A percentile compares a stretch with the other conserved stretches of the same genome.
Conservation (phyloP, 208 protist genomes). For the Kentomonas sorsogonicus region DNA sequence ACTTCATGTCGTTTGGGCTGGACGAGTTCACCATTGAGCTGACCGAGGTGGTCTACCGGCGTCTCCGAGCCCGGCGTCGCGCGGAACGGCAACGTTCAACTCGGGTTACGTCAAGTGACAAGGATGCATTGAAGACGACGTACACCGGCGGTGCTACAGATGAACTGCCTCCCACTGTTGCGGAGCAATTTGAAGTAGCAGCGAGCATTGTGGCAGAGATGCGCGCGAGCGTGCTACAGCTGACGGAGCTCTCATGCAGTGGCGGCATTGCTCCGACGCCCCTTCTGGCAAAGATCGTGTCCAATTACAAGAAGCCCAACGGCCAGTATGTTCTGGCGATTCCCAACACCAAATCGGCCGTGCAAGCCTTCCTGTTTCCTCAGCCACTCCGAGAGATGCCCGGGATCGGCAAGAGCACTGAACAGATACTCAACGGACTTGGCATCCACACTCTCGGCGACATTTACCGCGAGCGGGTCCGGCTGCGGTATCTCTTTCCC, state of each 20-base stretch:
- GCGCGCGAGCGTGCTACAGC: constrained; percentile 32
- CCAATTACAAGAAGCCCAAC: constrained; percentile 91
- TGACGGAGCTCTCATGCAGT: constrained; percentile 65
- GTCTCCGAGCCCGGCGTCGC: not conserved
- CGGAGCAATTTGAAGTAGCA: constrained; percentile 27
- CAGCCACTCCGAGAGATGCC: constrained; percentile 45
- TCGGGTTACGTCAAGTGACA: too few relatives aligned
- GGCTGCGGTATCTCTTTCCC: constrained; percentile 48
- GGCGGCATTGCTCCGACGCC: constrained; percentile 73
- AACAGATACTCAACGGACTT: constrained; percentile 39
- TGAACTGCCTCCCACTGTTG: not conserved
- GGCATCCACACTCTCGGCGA: constrained; percentile 48
- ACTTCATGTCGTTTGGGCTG: constrained; percentile 49
- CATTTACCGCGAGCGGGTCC: constrained; percentile 46
- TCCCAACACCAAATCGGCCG: constrained; percentile 41
- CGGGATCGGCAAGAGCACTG: constrained; percentile 54
- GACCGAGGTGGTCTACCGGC: constrained; percentile 18
- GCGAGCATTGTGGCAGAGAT: constrained; percentile 40
- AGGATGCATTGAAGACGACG: not conserved
- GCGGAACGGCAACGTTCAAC: not conserved
- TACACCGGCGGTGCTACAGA: too few relatives aligned
- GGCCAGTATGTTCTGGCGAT: constrained; percentile 72
- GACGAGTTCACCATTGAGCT: constrained; percentile 79
- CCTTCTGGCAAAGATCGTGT: constrained; percentile 83
- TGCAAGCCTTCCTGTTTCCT: constrained; percentile 37